Conservation (phyloP, 2,329 filamentous ascomycete species). For the Triangularia verruculosa region DNA sequence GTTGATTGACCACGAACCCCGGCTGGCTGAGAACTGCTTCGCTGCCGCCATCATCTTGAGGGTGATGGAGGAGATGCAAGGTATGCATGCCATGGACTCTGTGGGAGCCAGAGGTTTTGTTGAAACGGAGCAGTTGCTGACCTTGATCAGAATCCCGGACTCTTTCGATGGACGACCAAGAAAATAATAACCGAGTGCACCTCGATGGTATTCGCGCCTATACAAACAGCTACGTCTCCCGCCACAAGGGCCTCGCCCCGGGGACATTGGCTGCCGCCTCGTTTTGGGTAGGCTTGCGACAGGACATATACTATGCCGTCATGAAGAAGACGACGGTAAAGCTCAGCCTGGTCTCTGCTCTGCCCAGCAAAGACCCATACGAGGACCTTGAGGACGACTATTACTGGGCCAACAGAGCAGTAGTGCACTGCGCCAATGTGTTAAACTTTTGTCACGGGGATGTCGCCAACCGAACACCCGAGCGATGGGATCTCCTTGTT, state of each 20-base stretch:
- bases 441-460: slow-evolving; percentile 52
- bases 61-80: slow-evolving; percentile 54
- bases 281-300: slow-evolving; percentile 56
- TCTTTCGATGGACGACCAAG: neutral
- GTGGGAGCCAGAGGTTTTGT: neutral
- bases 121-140: neutral
- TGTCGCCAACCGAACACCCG: neutral
- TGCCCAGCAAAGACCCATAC: slow-evolving; percentile 50
- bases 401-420: slow-evolving; percentile 58
- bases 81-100: slow-evolving; percentile 11
- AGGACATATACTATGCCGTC: slow-evolving; percentile 58
- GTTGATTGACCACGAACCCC: slow-evolving; percentile 37
- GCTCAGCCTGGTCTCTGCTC: slow-evolving; percentile 45
- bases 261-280: slow-evolving; percentile 48
- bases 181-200: neutral
- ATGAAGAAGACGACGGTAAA: slow-evolving; percentile 45
- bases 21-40: slow-evolving; percentile 49
- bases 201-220: slow-evolving; percentile 33
- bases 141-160: neutral
- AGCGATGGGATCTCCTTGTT: neutral
- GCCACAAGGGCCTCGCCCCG: slow-evolving; percentile 39
- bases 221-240: slow-evolving; percentile 43
- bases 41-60: slow-evolving; percentile 56
- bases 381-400: slow-evolving; percentile 43
- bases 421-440: slow-evolving; percentile 62